Evolutionary conservation across 225 moss, liverwort and hornwort genomes (phyloP).

Genomic region (Thuidium tamariscinum): DNA sequence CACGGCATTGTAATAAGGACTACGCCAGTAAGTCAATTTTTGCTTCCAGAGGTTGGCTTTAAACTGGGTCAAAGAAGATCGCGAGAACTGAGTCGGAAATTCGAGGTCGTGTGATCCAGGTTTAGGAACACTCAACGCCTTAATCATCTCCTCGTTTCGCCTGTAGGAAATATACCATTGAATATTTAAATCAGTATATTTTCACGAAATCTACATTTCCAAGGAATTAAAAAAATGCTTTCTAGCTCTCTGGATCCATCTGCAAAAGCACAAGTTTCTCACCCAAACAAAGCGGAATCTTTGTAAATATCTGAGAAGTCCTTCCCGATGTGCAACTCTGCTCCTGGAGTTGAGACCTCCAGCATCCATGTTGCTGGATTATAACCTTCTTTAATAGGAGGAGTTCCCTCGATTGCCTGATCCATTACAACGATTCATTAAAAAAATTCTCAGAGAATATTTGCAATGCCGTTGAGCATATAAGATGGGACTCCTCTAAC

Average conservation of each 20-base stretch:
- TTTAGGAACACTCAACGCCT: constrained; percentile 44
- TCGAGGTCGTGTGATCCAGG: constrained; percentile 57
- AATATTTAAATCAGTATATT: neutral
- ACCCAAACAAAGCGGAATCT: constrained; percentile 48
- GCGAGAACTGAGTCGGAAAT: constrained; percentile 60
- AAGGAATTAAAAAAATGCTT: neutral
- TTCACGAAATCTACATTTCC: neutral
- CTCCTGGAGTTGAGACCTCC: constrained; percentile 53
- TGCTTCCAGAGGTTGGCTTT: constrained; percentile 78
- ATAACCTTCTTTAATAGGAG: constrained; percentile 59
- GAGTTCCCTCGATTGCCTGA: constrained; percentile 58
- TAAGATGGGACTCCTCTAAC: neutral
- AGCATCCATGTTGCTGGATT: constrained; percentile 98
- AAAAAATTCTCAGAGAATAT: neutral
- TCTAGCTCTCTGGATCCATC: neutral
- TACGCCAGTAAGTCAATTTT: constrained; percentile 81
- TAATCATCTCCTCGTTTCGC: constrained; percentile 57
- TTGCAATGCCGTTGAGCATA: neutral
- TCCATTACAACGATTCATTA: neutral
- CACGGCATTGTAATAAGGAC: constrained; percentile 82
- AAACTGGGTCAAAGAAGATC: constrained; percentile 54
- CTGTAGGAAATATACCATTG: constrained; percentile 18
- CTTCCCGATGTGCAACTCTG: constrained; percentile 55
- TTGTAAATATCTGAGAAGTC: constrained; percentile 70
- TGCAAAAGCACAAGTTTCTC: constrained; percentile 6